Evolutionary conservation across 768 basidiomycete species (phyloP).

Genomic region (Termitomyces sp.): DNA sequence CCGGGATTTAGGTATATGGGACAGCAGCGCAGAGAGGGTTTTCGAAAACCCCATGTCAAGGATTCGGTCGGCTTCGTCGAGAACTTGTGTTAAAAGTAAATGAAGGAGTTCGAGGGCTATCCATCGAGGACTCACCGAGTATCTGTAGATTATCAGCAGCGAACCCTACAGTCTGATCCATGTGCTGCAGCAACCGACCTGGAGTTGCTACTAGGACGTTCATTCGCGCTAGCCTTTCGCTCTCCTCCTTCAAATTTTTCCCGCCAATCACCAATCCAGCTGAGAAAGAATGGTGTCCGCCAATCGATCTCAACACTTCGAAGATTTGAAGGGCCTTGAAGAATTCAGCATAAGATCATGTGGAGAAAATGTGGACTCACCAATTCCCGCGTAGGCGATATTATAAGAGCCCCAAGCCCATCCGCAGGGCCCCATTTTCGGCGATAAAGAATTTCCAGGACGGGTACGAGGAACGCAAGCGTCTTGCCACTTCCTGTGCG

Average conservation of each 20-base stretch:
- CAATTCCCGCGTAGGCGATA: constrained; percentile 91
- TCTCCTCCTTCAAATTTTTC: constrained; percentile 91
- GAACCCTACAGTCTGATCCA: constrained; percentile 97
- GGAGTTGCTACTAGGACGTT: constrained; percentile 99
- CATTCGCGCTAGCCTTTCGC: constrained; percentile 85
- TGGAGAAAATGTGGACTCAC: constrained; percentile 37
- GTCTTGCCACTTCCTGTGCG: constrained; percentile 96
- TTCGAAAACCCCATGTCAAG: constrained; percentile 94
- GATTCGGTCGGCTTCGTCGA: constrained; percentile 96
- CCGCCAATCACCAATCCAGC: constrained; percentile 96
- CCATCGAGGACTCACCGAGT: constrained; percentile 53
- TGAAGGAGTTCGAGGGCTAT: not conserved
- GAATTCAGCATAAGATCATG: not conserved
- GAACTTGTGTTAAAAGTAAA: constrained; percentile 43
- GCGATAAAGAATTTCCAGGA: constrained; percentile 83
- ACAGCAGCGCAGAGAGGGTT: constrained; percentile 86
- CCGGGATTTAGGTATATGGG: constrained; percentile 84
- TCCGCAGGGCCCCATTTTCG: constrained; percentile 93
- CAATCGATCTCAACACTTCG: constrained; percentile 90
- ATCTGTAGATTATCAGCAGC: constrained; percentile 88
- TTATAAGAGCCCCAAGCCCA: constrained; percentile 86
- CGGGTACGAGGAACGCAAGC: constrained; percentile 91
- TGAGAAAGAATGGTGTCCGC: constrained; percentile 86
- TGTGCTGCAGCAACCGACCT: constrained; percentile 90
- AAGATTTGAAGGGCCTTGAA: constrained; percentile 94